Conservation (phyloP, 2,329 filamentous ascomycete species). For the Ascocoryne sarcoides region DNA sequence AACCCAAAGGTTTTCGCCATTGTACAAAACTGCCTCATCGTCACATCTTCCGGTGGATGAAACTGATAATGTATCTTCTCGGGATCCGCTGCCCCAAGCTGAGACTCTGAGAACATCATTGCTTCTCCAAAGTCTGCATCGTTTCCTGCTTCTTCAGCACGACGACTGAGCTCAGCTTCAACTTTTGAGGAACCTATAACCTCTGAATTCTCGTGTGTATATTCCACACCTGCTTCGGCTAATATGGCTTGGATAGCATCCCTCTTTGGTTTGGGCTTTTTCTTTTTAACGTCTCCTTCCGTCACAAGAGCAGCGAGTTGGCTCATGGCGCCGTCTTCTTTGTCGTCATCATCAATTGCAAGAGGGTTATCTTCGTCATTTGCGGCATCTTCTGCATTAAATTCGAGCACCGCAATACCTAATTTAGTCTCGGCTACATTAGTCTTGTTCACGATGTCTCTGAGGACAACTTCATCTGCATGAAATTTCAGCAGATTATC, state of each 20-base stretch:
- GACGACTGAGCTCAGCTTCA: constrained; percentile 74
- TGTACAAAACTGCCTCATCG: constrained; percentile 76
- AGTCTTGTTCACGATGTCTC: constrained; percentile 97
- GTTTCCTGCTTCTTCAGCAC: constrained; percentile 41
- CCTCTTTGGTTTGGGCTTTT: constrained; percentile 36
- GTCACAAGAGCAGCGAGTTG: constrained; percentile 58
- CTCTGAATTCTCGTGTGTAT: constrained; percentile 94
- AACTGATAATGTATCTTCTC: constrained; percentile 25
- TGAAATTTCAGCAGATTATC: constrained; percentile 78
- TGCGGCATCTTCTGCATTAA: constrained; percentile 58
- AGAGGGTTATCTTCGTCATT: constrained; percentile 41
- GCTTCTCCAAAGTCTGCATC: constrained; percentile 42
- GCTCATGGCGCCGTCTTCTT: constrained; percentile 54
- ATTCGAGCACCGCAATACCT: constrained; percentile 69
- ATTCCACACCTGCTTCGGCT: constrained; percentile 78
- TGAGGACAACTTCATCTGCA: constrained; percentile 67
- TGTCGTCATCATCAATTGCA: constrained; percentile 36
- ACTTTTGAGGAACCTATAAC: constrained; percentile 87
- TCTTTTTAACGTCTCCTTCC: constrained; percentile 38
- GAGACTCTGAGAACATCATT: constrained; percentile 46
- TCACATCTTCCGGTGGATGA: constrained; percentile 63
- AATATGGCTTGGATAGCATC: constrained; percentile 87
- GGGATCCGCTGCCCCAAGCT: constrained; percentile 26
- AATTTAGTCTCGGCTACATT: constrained; percentile 90
- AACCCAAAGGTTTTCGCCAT: constrained; percentile 81